These are phyloP conservation scores for Solanum virginianum DNA, from an alignment of 257 asterid genomes.

Conservation along the genomic window DNA sequence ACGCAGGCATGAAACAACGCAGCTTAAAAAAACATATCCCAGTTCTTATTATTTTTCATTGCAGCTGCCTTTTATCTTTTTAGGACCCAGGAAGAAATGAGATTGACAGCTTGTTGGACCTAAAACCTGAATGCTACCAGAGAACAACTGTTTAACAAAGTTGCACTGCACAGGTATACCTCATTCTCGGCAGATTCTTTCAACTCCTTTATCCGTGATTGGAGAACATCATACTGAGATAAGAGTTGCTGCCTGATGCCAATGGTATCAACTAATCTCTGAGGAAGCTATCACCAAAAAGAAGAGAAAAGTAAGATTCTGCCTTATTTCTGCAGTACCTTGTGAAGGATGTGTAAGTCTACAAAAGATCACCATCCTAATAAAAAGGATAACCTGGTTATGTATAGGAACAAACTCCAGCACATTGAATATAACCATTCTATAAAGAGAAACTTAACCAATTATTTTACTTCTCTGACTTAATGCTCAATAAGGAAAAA, in stretches of 20 bases:
- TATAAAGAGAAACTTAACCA: not conserved
- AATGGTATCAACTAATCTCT: constrained; percentile 52
- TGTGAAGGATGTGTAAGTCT: not conserved
- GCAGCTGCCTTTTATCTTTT: not conserved
- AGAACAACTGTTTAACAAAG: not conserved
- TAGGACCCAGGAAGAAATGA: not conserved
- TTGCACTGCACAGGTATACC: constrained; percentile 24
- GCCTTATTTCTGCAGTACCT: not conserved
- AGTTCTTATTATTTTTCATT: not conserved
- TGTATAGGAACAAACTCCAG: not conserved
- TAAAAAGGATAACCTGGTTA: not conserved
- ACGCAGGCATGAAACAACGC: not conserved
- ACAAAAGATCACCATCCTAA: not conserved
- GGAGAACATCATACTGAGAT: constrained; percentile 84
- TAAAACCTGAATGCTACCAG: not conserved
- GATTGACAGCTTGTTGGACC: not conserved
- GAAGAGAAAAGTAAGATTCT: not conserved
- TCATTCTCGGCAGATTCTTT: constrained; percentile 80
- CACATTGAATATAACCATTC: not conserved
- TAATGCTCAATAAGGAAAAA: not conserved
- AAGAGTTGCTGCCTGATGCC: constrained; percentile 70
- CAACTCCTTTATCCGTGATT: constrained; percentile 79
- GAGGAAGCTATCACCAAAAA: constrained; percentile 62
- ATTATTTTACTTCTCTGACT: not conserved
- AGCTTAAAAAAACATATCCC: not conserved